A percentile compares a stretch with the other conserved stretches of the same genome.
Conservation (phyloP, 2,329 filamentous ascomycete species). For the Capronia coronata region DNA sequence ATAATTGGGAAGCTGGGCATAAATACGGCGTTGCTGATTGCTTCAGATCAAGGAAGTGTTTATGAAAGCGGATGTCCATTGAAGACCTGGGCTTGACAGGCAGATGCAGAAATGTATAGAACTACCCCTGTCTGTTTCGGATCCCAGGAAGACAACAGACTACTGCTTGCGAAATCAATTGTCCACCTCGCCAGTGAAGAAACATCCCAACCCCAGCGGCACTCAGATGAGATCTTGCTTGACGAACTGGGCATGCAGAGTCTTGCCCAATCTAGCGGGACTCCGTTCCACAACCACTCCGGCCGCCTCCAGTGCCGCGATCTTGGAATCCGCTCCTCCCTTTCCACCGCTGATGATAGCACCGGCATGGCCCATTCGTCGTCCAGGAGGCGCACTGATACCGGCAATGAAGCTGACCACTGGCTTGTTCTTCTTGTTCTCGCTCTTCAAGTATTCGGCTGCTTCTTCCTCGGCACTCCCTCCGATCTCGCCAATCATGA, state of each 20-base stretch:
- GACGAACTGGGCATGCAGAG: slow-evolving; percentile 90
- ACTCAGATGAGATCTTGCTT: slow-evolving; percentile 83
- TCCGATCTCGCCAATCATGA: slow-evolving; percentile 99
- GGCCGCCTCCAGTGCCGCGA: slow-evolving; percentile 82
- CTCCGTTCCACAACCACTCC: slow-evolving; percentile 96
- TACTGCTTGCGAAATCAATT: background rate
- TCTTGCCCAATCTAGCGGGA: slow-evolving; percentile 85
- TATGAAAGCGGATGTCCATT: background rate
- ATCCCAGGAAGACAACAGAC: slow-evolving; percentile 11
- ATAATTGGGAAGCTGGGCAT: background rate
- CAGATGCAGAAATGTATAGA: slow-evolving; percentile 14
- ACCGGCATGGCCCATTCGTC: slow-evolving; percentile 97
- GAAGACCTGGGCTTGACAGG: background rate
- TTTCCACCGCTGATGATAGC: slow-evolving; percentile 97
- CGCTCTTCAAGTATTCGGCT: slow-evolving; percentile 84
- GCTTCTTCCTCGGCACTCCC: slow-evolving; percentile 96
- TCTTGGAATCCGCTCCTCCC: slow-evolving; percentile 97
- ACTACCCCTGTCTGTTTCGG: slow-evolving; percentile 10
- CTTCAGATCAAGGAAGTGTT: background rate
- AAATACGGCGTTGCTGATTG: background rate
- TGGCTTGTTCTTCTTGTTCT: slow-evolving; percentile 92
- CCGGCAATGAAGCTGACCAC: slow-evolving; percentile 97
- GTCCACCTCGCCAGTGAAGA: background rate
- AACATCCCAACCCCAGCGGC: background rate
- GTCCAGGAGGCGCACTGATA: slow-evolving; percentile 91